phyloP scores from a whole-genome alignment of 208 protist genomes.

The Entamoeba nuttalli region DNA sequence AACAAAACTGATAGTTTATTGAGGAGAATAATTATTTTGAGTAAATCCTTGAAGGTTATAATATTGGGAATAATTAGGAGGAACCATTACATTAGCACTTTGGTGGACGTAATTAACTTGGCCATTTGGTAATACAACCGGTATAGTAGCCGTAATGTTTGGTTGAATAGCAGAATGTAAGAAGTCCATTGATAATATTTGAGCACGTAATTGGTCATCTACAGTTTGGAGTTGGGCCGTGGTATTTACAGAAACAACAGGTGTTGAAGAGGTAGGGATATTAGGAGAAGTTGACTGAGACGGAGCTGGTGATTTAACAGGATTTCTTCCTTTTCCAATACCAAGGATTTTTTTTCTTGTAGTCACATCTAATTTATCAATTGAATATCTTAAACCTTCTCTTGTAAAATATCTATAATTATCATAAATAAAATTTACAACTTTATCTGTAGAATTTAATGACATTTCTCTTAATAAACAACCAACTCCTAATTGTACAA shows the following conservation, averaged over 20 bases:
- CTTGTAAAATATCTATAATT: neutral
- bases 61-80: neutral
- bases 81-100: neutral
- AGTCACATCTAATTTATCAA: neutral
- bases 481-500: neutral
- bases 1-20: no score
- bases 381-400: neutral
- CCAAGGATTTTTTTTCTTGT: neutral
- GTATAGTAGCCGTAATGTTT: neutral
- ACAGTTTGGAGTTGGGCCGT: neutral
- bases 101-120: neutral
- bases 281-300: neutral
- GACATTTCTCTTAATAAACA: neutral
- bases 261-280: neutral
- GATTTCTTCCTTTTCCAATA: neutral
- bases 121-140: neutral
- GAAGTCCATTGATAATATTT: neutral
- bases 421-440: neutral
- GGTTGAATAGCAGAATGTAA: neutral
- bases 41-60: neutral
- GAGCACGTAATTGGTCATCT: neutral
- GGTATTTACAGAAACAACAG: neutral
- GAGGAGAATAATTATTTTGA: neutral
- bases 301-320: neutral
- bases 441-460: neutral